Evolutionary conservation across 352 stramenopile genomes (phyloP).

Genomic region (Pythium rishiriense): DNA sequence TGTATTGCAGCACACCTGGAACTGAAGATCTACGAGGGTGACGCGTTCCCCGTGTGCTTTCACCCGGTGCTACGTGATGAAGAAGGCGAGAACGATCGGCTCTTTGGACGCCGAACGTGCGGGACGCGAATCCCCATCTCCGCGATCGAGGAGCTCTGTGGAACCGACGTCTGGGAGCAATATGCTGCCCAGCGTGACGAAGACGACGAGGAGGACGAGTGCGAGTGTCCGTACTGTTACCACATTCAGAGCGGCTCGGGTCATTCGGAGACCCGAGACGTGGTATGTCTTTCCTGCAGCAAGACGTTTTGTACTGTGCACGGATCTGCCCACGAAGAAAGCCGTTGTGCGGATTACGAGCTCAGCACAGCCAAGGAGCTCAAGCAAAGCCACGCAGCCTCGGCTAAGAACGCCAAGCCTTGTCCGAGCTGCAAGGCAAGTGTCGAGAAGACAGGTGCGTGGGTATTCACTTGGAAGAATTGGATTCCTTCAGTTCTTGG

Average conservation of each 20-base stretch:
- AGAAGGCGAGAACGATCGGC: slow-evolving; percentile 6
- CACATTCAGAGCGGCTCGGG: slow-evolving; percentile 44
- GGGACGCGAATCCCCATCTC: slow-evolving; percentile 35
- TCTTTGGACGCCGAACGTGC: slow-evolving; percentile 26
- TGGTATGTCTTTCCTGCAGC: slow-evolving; percentile 39
- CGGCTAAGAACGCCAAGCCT: slow-evolving; percentile 76
- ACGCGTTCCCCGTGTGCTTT: slow-evolving; percentile 74
- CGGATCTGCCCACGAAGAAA: slow-evolving; percentile 73
- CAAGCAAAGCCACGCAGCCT: slow-evolving; percentile 73
- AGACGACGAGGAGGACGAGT: slow-evolving; percentile 56
- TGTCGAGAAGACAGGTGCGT: slow-evolving; percentile 72
- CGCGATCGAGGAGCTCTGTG: slow-evolving; percentile 46
- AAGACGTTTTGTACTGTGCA: slow-evolving; percentile 88
- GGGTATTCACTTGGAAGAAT: background rate
- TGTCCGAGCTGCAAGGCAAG: slow-evolving; percentile 85
- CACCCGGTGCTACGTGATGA: slow-evolving; percentile 19
- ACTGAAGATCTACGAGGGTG: slow-evolving; percentile 60
- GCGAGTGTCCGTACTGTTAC: slow-evolving; percentile 58
- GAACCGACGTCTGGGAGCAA: slow-evolving; percentile 55
- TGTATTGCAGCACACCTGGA: slow-evolving; percentile 58
- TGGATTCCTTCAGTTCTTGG: background rate
- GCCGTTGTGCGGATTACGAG: slow-evolving; percentile 77
- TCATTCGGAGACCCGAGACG: slow-evolving; percentile 43
- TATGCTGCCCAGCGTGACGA: slow-evolving; percentile 88
- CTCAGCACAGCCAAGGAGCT: slow-evolving; percentile 62